Conservation (phyloP, 164 flowering plant genomes). For the Vitis rupestris region DNA sequence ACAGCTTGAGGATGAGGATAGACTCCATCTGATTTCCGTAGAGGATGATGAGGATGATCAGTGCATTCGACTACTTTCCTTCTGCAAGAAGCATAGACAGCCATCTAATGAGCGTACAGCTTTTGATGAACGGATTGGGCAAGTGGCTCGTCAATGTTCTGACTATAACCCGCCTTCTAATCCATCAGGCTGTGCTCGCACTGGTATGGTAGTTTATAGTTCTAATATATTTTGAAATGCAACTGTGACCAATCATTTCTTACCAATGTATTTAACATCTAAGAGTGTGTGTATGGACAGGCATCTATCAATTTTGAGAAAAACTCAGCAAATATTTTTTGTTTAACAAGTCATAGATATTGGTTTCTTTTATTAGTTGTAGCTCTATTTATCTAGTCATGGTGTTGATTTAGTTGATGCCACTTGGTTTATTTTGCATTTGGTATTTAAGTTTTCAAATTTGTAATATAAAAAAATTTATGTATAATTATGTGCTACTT, state of each 20-base stretch:
- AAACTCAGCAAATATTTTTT: not conserved
- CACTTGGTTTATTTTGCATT: not conserved
- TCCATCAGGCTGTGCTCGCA: conserved; percentile 96
- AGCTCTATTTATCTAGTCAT: not conserved
- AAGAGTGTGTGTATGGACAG: too few relatives aligned
- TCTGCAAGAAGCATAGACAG: conserved; percentile 89
- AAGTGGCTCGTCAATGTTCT: conserved; percentile 33
- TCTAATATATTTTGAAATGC: too few relatives aligned
- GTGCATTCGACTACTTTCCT: conserved; percentile 86
- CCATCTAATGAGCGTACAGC: conserved; percentile 61
- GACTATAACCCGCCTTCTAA: conserved; percentile 66
- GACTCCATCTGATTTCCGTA: conserved; percentile 58
- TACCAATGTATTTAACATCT: too few relatives aligned
- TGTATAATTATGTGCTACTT: not conserved
- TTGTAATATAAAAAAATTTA: conserved; percentile 1
- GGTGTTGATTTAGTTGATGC: not conserved
- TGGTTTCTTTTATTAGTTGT: not conserved
- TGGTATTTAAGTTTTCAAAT: not conserved
- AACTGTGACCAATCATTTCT: too few relatives aligned
- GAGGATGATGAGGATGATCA: conserved; percentile 90
- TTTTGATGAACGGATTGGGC: conserved; percentile 42
- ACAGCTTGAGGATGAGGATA: conserved; percentile 93
- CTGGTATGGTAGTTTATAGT: conserved; percentile 43
- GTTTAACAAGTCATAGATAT: not conserved
- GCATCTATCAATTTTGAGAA: not conserved